Conservation (phyloP, 2,329 filamentous ascomycete genomes). For the Ceratocystis albifundus region DNA sequence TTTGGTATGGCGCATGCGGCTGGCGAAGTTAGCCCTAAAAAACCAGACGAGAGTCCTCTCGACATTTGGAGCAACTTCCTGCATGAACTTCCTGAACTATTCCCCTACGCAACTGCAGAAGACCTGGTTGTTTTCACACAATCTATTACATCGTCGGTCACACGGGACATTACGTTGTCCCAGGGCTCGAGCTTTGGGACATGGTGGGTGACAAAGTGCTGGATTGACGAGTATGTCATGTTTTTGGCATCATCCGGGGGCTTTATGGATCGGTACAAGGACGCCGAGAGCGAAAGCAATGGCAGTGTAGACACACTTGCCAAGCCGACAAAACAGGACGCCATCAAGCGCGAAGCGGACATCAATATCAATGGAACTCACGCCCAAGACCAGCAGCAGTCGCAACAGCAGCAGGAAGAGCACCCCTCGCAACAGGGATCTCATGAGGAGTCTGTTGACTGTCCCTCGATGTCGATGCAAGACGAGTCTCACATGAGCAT, state of each 20-base stretch:
- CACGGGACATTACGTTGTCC: conserved; percentile 69
- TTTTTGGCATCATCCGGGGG: conserved; percentile 86
- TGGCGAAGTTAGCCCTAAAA: conserved; percentile 20
- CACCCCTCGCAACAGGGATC: neutral
- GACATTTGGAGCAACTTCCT: conserved; percentile 70
- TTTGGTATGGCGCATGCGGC: conserved; percentile 40
- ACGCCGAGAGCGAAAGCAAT: conserved; percentile 26
- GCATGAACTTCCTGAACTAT: conserved; percentile 54
- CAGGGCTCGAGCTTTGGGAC: conserved; percentile 74
- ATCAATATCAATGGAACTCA: neutral
- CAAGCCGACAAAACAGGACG: neutral
- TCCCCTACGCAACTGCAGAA: conserved; percentile 60
- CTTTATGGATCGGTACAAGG: conserved; percentile 54
- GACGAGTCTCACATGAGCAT: conserved; percentile 12
- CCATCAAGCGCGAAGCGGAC: neutral
- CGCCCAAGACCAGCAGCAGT: neutral
- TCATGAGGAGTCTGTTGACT: neutral
- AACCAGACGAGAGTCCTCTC: conserved; percentile 45
- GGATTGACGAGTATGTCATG: conserved; percentile 85
- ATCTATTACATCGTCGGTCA: conserved; percentile 60
- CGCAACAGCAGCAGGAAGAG: neutral
- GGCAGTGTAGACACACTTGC: neutral
- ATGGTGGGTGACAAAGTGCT: conserved; percentile 93
- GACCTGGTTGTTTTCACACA: conserved; percentile 69
- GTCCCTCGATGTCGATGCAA: neutral